phyloP scores from a whole-genome alignment of 2,329 filamentous ascomycete species.

The Knoxdaviesia capensis region DNA sequence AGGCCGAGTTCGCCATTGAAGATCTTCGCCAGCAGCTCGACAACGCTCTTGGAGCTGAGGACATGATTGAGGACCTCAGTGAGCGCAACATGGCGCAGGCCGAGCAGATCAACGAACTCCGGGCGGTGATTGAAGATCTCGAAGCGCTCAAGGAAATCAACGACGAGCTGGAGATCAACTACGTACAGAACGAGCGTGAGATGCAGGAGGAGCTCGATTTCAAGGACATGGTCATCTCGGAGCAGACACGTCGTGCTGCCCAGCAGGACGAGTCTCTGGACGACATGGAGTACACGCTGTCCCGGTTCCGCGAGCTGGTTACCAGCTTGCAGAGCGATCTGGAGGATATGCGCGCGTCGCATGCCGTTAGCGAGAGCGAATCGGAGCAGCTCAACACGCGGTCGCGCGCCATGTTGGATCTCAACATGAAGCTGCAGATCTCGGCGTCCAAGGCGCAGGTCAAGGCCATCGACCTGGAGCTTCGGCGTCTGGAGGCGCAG shows the following conservation, averaged over 20 bases:
- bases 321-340: constrained; percentile 68
- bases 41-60: constrained; percentile 68
- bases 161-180: constrained; percentile 85
- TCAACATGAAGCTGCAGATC: constrained; percentile 83
- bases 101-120: constrained; percentile 68
- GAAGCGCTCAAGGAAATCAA: constrained; percentile 82
- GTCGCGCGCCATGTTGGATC: constrained; percentile 86
- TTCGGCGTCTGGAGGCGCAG: constrained; percentile 70
- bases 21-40: constrained; percentile 85
- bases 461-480: constrained; percentile 83
- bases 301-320: constrained; percentile 75
- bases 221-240: constrained; percentile 65
- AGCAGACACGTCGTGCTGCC: constrained; percentile 51
- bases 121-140: constrained; percentile 65
- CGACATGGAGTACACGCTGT: constrained; percentile 79
- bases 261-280: constrained; percentile 66
- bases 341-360: constrained; percentile 79
- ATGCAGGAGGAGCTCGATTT: constrained; percentile 86
- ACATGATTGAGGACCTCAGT: constrained; percentile 83
- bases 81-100: constrained; percentile 71
- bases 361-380: constrained; percentile 81
- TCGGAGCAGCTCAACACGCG: constrained; percentile 76
- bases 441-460: constrained; percentile 81
- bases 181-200: constrained; percentile 83
- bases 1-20: constrained; percentile 56